These are phyloP conservation scores for Xanthoceras sorbifolium DNA, from an alignment of 345 rosid species.

Conservation along the genomic window DNA sequence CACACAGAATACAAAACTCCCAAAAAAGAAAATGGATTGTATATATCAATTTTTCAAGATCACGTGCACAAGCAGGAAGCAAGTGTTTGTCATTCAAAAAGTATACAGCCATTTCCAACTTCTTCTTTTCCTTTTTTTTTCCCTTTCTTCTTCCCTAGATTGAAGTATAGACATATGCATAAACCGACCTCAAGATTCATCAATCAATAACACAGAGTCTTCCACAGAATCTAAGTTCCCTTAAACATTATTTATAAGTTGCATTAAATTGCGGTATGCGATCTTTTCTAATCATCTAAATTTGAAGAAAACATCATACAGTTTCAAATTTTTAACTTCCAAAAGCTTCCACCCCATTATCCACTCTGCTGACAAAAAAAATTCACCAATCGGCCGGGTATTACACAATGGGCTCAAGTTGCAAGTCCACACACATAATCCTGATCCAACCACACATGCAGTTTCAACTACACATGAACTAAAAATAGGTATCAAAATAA, in stretches of 20 bases:
- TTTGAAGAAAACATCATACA: too few species aligned
- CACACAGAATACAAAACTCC: neutral
- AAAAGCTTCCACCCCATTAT: too few species aligned
- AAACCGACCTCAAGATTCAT: neutral
- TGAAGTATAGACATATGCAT: neutral
- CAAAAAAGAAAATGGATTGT: neutral
- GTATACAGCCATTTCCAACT: too few species aligned
- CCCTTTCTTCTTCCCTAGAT: too few species aligned
- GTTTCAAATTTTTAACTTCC: neutral
- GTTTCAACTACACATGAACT: too few species aligned
- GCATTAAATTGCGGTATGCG: too few species aligned
- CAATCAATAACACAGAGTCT: neutral
- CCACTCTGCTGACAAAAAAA: too few species aligned
- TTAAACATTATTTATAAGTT: too few species aligned
- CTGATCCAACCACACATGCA: neutral
- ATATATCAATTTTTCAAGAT: neutral
- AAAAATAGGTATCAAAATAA: neutral
- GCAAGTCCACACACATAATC: neutral
- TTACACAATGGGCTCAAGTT: neutral
- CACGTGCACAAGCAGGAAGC: too few species aligned
- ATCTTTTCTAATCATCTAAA: neutral
- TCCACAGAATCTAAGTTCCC: conserved; percentile 1
- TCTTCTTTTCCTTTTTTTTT: too few species aligned
- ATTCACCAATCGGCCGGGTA: too few species aligned
- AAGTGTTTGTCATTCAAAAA: too few species aligned